Evolutionary conservation across 257 asterid genomes (phyloP), one percentile per base, ranked within the genome.

Genomic region (Nemophila menziesii): DNA sequence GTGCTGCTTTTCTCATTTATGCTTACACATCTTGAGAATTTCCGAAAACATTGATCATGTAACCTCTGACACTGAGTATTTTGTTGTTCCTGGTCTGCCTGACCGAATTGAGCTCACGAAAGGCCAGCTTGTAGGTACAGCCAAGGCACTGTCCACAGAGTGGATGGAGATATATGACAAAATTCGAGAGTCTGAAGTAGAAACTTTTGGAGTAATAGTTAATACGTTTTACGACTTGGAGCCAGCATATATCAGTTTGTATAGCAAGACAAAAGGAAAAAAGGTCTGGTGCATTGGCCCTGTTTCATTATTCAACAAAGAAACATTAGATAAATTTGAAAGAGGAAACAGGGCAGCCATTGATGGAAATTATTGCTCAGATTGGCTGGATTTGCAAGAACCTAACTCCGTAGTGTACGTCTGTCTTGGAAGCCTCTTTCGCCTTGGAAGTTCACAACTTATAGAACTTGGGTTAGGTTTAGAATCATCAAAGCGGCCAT

Each of bases 341-440:
- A 64, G 81, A 20, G 86, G 81, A 8, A 56, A 51, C 47, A 49
- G 39, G 44, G 40, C 69, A 13, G 33, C 69, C 5, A 20, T 61
- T 2, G 38, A 58, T 19, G 34, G 52, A 9, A 43, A 61, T 8
- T 15, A 56, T 4, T 64, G 71, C 70, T n/a, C 65, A 44, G 55
- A 60, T 22, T 76, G 80, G 86, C 71, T 76, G 0, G 73, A 66
- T 8, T 62, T 55, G 0, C 52, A 33, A 1, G 39, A 44, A 14
- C 39, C 63, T 1, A 20, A 44, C 53, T 71, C 79, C 0, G 81
- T 68, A 1, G 8, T 80, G 3, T 80, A 63, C 33, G 74, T 17
- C 6, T 70, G 87, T 42, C 61, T 77, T 2, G 93, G 93, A 20
- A 77, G 78, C 66, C 15, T 74, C 22, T 43, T 74, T 4, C 53